Evolutionary conservation across 108 stramenopile genomes (phyloP), one percentile per base, ranked within the genome.

Genomic region (Nitzschia inconspicua): DNA sequence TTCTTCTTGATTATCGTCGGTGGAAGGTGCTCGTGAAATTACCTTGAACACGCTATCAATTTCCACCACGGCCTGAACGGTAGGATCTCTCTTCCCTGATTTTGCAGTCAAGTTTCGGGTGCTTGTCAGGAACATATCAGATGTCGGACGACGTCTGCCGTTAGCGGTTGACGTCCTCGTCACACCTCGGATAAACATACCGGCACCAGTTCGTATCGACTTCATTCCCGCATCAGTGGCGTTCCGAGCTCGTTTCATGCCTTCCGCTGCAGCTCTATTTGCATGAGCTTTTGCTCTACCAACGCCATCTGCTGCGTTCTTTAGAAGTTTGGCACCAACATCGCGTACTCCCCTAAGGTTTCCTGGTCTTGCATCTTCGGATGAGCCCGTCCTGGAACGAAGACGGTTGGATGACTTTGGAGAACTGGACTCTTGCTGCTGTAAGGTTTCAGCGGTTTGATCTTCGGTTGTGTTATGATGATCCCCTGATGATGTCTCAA

Each of bases 61-160:
- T 48, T 79, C 72, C 14, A 73, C 67, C 1, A 79, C 64, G 20
- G 36, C 73, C 51, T 79, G 77, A 11, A 79, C 77, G 0, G 77
- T 68, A n/a, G 71, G 77, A 30, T 73, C 77, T 19, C 68, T 47
- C 54, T 70, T 73, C 47, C 58, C 72, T 6, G 40, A 34, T 47
- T 9, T 1, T 3, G 32, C 16, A 1, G 47, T 3, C 18, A 64
- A 25, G 10, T 46, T 62, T 25, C 58, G 30, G 13, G 70, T 67
- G 47, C 57, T 77, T 24, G 30, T 57, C 11, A 66, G 37, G 19
- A 77, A 44, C 70, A 70, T 70, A 26, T 62, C 69, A 5, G 37
- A 40, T 1, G 69, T 63, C 3, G 68, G 64, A 8, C 32, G 43
- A 2, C 60, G 58, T 20, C 35, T 28, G 2, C 8, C 6, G 31